Base-by-base conservation (phyloP, 2,329 filamentous ascomycete species). In the Metarhizium guizhouense region DNA sequence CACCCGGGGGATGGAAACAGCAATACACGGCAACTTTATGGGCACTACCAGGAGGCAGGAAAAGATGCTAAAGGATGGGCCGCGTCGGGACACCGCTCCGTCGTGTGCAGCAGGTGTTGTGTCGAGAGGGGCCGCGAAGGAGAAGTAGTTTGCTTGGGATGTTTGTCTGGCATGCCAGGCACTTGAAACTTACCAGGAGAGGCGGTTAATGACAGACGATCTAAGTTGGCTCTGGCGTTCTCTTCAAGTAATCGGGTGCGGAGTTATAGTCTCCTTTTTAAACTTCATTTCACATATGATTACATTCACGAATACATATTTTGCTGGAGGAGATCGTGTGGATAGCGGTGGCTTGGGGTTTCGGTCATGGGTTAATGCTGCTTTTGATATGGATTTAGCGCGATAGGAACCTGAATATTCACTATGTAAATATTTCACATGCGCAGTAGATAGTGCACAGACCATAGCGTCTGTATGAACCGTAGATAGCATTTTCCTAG, bases 21-120 rank as follows among this genome's bases (percentile, higher is more conserved):
- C 42, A 51, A 61, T 18, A 6, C 4, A 30, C 13, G 6, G 10
- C 11, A 32, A 54, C n/a, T 25, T 18, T 20, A 25, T 40, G n/a
- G 42, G 11, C 32, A 20, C 13, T 42, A 32, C 13, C 38, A 57
- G 34, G 59, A 62, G 29, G 40, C 38, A n/a, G 36, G 13, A 3
- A 36, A 48, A 49, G 32, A 34, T 18, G 38, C 47, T 36, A 52
- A 65, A 53, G 70, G 70, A n/a, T 76, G 74, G 72, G 63, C 66
- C 0, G 69, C 67, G 0, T 66, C 64, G 34, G 76, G 75, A 7
- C 81, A 84, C 60, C 71, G 74, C 8, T 70, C 75, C 38, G 77
- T 81, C 61, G 73, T 88, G 3, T 89, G 86, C 65, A 87, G 85
- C 64, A 76, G 78, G 18, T 89, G 86, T 68, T 88, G 85, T 65